These are phyloP conservation scores for Fraxinus xanthoxyloides DNA, from an alignment of 305 asterid genomes.

Conservation along the genomic window DNA sequence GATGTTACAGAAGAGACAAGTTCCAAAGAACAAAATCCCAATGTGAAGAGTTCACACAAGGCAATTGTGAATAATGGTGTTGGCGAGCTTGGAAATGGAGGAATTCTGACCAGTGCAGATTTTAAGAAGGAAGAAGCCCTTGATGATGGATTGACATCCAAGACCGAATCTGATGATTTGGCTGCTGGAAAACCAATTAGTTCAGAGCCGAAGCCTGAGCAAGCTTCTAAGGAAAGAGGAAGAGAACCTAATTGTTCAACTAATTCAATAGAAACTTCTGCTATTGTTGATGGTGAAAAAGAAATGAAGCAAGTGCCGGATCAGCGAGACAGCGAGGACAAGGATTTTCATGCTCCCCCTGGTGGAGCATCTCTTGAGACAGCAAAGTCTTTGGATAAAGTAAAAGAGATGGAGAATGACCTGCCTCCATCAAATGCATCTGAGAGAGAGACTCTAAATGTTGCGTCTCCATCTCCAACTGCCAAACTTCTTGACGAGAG, in stretches of 20 bases:
- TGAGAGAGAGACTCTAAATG: constrained; percentile 45
- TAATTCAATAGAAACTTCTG: constrained; percentile 42
- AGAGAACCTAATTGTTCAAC: constrained; percentile 25
- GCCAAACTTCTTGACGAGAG: constrained; percentile 45
- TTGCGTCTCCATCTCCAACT: constrained; percentile 49
- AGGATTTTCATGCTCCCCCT: constrained; percentile 42
- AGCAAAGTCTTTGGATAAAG: constrained; percentile 39
- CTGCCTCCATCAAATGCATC: constrained; percentile 43
- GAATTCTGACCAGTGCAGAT: constrained; percentile 36
- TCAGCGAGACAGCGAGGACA: constrained; percentile 28
- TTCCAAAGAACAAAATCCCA: constrained; percentile 31
- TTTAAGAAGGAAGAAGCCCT: constrained; percentile 29
- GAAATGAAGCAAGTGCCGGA: constrained; percentile 44
- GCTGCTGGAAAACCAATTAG: constrained; percentile 33
- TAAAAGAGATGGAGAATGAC: constrained; percentile 34
- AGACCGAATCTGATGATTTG: constrained; percentile 44
- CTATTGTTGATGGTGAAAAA: constrained; percentile 36
- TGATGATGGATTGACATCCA: constrained; percentile 34
- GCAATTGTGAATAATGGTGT: constrained; percentile 46
- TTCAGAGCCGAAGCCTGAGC: constrained; percentile 40
- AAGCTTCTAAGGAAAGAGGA: constrained; percentile 31
- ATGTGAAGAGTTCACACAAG: constrained; percentile 38
- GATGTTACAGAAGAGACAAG: constrained; percentile 39
- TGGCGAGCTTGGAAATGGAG: constrained; percentile 37
- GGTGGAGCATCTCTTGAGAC: constrained; percentile 39